phyloP scores from a whole-genome alignment of 2,329 filamentous ascomycete genomes.

The Fusarium longipes region DNA sequence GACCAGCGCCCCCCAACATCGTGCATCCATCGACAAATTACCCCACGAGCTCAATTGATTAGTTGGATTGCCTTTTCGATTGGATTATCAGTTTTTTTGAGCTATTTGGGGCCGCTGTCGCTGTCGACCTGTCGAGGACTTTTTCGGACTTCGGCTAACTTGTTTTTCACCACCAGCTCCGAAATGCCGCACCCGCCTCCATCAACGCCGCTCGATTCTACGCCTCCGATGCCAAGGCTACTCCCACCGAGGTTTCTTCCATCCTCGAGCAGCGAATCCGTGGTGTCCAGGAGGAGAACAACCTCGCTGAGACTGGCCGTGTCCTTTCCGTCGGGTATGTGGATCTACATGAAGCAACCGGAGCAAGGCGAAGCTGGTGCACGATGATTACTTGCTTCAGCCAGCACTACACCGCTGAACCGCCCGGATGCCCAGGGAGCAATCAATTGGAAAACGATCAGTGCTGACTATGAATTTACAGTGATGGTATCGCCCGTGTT shows the following conservation, averaged over 20 bases:
- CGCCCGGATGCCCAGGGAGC: slow-evolving; percentile 25
- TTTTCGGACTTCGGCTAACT: slow-evolving; percentile 67
- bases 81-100: slow-evolving; percentile 49
- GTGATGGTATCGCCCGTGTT: slow-evolving; percentile 99
- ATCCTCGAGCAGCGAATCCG: slow-evolving; percentile 99
- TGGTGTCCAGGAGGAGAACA: slow-evolving; percentile 96
- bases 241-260: slow-evolving; percentile 97
- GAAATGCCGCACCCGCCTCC: slow-evolving; percentile 84
- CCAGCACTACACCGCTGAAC: slow-evolving; percentile 20
- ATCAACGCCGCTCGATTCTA: slow-evolving; percentile 85
- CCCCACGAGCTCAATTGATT: slow-evolving; percentile 53
- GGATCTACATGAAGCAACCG: slow-evolving; percentile 43
- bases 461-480: slow-evolving; percentile 58
- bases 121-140: slow-evolving; percentile 42
- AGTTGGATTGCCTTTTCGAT: slow-evolving; percentile 27
- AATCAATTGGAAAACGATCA: slow-evolving; percentile 23
- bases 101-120: slow-evolving; percentile 49
- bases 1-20: slow-evolving; percentile 53
- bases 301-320: slow-evolving; percentile 97
- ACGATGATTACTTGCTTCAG: slow-evolving; percentile 9
- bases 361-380: slow-evolving; percentile 31
- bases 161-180: slow-evolving; percentile 74
- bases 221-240: slow-evolving; percentile 91
- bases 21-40: slow-evolving; percentile 50
- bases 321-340: slow-evolving; percentile 99